Conservation (phyloP, 768 basidiomycete species). For the Lactarius pseudohatsudake region DNA sequence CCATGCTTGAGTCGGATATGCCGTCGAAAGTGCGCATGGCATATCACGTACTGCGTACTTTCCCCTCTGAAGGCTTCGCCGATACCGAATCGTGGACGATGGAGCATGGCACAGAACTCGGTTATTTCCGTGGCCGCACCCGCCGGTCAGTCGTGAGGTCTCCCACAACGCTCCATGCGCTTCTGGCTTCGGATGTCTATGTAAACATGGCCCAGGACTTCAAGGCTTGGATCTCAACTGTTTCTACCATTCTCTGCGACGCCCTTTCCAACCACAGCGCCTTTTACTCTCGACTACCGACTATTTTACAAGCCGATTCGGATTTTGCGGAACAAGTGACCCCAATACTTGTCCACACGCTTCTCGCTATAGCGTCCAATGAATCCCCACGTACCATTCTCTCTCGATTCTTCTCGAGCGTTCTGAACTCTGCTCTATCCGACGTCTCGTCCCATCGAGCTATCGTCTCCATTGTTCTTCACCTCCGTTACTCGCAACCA, state of each 20-base stretch:
- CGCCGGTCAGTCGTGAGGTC: constrained; percentile 30
- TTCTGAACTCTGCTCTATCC: constrained; percentile 46
- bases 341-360: constrained; percentile 71
- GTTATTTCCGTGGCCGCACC: constrained; percentile 33
- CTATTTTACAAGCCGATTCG: constrained; percentile 55
- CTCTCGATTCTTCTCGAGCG: constrained; percentile 52
- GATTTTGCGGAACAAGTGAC: constrained; percentile 65
- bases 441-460: constrained; percentile 48
- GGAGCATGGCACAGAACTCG: constrained; percentile 31
- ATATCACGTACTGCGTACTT: constrained; percentile 25
- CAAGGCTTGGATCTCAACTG: constrained; percentile 56
- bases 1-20: constrained; percentile 25
- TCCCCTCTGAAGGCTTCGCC: constrained; percentile 24
- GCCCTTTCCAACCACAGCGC: constrained; percentile 51
- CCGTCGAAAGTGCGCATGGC: constrained; percentile 27
- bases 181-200: constrained; percentile 38
- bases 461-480: constrained; percentile 74
- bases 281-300: constrained; percentile 68
- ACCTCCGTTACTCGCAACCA: constrained; percentile 69
- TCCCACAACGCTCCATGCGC: constrained; percentile 40
- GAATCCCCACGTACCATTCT: constrained; percentile 39
- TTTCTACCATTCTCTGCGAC: constrained; percentile 59
- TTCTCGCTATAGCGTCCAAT: constrained; percentile 42
- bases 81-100: constrained; percentile 15
- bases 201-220: constrained; percentile 51